phyloP scores from a whole-genome alignment of 495 filamentous ascomycete species.

The Filosporella fistucella region DNA sequence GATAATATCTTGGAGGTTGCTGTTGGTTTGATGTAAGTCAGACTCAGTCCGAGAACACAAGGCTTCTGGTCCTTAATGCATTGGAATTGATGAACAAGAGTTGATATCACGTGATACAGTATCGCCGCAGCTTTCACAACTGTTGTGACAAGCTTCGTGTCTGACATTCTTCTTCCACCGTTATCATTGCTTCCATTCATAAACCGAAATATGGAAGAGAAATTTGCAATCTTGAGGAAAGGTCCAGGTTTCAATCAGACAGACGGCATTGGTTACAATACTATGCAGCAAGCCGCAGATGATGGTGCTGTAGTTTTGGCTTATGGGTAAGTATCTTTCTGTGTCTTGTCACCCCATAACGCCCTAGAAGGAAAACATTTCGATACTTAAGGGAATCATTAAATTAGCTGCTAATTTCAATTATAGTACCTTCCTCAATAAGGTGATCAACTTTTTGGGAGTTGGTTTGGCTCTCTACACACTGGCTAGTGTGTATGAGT shows the following conservation, averaged over 20 bases:
- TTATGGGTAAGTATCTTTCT: constrained; percentile 48
- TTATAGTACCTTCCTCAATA: constrained; percentile 58
- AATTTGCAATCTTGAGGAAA: constrained; percentile 60
- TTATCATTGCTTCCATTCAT: constrained; percentile 65
- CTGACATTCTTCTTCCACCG: constrained; percentile 64
- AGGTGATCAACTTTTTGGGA: constrained; percentile 59
- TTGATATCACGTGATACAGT: constrained; percentile 30
- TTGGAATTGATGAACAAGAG: neutral
- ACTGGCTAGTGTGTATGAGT: constrained; percentile 62
- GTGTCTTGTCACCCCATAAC: neutral
- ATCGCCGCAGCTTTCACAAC: constrained; percentile 69
- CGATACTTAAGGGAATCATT: too few relatives aligned
- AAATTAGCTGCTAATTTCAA: neutral
- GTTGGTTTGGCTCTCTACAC: constrained; percentile 63
- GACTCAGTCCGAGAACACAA: neutral
- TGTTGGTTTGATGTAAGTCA: constrained; percentile 63
- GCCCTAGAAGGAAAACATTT: too few relatives aligned
- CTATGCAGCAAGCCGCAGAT: constrained; percentile 57
- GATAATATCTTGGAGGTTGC: constrained; percentile 76
- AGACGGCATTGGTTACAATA: constrained; percentile 56
- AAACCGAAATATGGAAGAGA: constrained; percentile 68
- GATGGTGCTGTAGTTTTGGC: constrained; percentile 71
- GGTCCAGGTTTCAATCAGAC: constrained; percentile 44
- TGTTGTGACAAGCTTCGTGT: constrained; percentile 68
- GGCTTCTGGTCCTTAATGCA: neutral